These are phyloP conservation scores for Russula brevipes DNA, from an alignment of 768 basidiomycete species.

Conservation along the genomic window DNA sequence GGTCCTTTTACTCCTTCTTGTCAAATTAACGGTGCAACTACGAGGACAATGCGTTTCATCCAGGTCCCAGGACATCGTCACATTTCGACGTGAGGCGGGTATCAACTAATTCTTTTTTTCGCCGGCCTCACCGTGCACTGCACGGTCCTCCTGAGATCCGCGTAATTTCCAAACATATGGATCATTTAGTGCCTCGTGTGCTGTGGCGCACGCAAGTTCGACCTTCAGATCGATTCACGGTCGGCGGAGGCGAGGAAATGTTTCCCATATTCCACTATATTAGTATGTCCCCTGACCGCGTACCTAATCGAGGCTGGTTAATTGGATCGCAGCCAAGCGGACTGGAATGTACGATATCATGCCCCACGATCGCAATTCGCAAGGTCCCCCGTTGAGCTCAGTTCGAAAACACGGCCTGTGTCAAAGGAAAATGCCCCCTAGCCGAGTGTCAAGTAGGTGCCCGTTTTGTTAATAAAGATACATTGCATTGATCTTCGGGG, in stretches of 20 bases:
- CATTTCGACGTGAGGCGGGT: neutral
- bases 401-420: neutral
- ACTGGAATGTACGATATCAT: too few relatives aligned
- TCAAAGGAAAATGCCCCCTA: neutral
- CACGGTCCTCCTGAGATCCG: neutral
- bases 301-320: neutral
- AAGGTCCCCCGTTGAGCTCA: neutral
- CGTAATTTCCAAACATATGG: neutral
- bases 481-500: neutral
- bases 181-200: neutral
- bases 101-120: neutral
- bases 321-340: neutral
- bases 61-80: too few relatives aligned
- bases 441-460: neutral
- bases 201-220: neutral
- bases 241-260: neutral
- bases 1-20: slow-evolving; percentile 5
- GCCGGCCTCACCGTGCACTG: neutral
- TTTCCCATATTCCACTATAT: neutral
- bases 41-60: neutral
- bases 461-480: slow-evolving; percentile 1
- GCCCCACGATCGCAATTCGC: too few relatives aligned
- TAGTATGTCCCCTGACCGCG: neutral
- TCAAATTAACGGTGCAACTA: neutral
- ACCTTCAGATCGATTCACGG: slow-evolving; percentile 5